Evolutionary conservation across 2,329 filamentous ascomycete genomes (phyloP).

Genomic region (Aphanoascus verrucosus): DNA sequence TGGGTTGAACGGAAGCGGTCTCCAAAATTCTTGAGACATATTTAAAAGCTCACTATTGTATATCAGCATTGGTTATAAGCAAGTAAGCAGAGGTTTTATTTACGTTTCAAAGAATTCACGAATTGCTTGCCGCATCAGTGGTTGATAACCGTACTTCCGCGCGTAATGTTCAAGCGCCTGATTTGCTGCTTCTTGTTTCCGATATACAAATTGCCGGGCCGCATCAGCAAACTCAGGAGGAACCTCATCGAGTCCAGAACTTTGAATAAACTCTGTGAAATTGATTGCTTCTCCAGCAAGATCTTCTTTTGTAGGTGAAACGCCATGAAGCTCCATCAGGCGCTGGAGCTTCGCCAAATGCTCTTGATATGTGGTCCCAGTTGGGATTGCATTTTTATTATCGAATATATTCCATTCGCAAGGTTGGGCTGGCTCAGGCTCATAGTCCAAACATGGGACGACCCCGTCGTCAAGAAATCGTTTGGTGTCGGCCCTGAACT

Average conservation of each 20-base stretch:
- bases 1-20: conserved; percentile 17
- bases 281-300: conserved; percentile 20
- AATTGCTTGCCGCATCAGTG: conserved; percentile 20
- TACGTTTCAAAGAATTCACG: conserved; percentile 23
- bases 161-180: conserved; percentile 16
- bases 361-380: not conserved
- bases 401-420: not conserved
- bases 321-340: conserved; percentile 7
- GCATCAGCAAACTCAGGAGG: not conserved
- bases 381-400: not conserved
- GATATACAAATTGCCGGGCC: conserved; percentile 13
- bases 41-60: conserved; percentile 8
- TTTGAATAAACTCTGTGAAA: conserved; percentile 6
- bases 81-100: conserved; percentile 7
- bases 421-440: no score
- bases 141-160: conserved; percentile 20
- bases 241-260: not conserved
- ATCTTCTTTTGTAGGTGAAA: conserved; percentile 18
- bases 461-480: conserved; percentile 5
- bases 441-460: not conserved
- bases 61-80: not conserved
- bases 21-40: conserved; percentile 18
- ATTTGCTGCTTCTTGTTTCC: conserved; percentile 20
- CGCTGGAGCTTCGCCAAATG: conserved; percentile 7
- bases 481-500: conserved; percentile 2